Evolutionary conservation across 2,329 filamentous ascomycete genomes (phyloP).

Genomic region (Fusarium sp.): DNA sequence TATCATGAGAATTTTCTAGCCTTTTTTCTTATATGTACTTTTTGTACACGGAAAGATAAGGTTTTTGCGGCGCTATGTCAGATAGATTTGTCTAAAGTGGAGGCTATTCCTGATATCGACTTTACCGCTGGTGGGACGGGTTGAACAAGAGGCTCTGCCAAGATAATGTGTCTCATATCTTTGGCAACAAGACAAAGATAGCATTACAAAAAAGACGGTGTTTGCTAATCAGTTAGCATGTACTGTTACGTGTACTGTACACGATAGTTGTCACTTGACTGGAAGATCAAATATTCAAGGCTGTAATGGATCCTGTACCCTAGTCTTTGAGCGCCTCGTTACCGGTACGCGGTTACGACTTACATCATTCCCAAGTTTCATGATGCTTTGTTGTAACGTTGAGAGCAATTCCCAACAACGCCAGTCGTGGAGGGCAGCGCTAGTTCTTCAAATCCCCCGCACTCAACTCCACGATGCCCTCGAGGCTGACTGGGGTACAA

Average conservation of each 20-base stretch:
- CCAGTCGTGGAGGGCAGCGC: conserved; percentile 17
- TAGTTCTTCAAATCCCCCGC: conserved; percentile 35
- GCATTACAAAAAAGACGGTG: neutral
- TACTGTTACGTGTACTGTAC: neutral
- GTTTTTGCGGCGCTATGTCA: conserved; percentile 2
- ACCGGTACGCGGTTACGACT: neutral
- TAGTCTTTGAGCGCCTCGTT: neutral
- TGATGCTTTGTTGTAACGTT: conserved; percentile 28
- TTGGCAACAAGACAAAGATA: neutral
- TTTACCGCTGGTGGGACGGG: neutral
- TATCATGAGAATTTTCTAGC: conserved; percentile 18
- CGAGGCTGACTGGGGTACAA: conserved; percentile 32
- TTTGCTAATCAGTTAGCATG: neutral
- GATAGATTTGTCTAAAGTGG: neutral
- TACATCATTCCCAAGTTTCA: conserved; percentile 23
- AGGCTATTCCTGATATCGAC: neutral
- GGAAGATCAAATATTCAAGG: neutral
- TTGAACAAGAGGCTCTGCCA: conserved; percentile 3
- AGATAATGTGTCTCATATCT: neutral
- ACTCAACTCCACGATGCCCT: conserved; percentile 38
- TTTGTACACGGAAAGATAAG: conserved; percentile 7
- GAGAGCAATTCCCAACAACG: conserved; percentile 32
- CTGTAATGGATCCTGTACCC: neutral
- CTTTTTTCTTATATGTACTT: neutral
- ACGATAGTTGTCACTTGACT: neutral